A percentile compares a stretch with the other conserved stretches of the same genome.
Evolutionary conservation across 2,329 filamentous ascomycete species (phyloP).

Genomic region (Dactylellina cionopaga): DNA sequence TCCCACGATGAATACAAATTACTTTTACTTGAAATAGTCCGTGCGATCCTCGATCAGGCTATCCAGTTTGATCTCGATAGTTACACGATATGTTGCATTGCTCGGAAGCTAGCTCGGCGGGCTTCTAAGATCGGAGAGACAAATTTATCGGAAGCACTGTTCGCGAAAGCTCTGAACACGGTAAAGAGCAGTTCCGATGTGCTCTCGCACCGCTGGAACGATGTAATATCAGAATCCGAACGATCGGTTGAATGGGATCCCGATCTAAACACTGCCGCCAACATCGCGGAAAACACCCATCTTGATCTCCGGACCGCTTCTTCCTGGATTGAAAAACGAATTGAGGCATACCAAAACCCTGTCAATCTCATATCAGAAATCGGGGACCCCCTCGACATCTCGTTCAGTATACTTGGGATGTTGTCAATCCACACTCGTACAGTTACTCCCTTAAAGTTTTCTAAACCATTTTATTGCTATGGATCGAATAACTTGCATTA

Average conservation of each 20-base stretch:
- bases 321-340: background rate
- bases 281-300: background rate
- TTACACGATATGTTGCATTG: conserved; percentile 14
- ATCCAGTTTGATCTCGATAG: conserved; percentile 54
- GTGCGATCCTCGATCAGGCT: conserved; percentile 58
- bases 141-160: conserved; percentile 61
- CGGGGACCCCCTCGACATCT: conserved; percentile 16
- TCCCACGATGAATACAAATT: conserved; percentile 26
- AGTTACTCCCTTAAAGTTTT: too few relatives aligned
- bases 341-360: conserved; percentile 1
- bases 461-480: too few relatives aligned
- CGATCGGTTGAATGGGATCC: background rate
- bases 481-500: too few relatives aligned
- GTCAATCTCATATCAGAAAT: background rate
- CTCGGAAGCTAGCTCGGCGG: conserved; percentile 59
- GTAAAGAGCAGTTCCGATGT: background rate
- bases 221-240: background rate
- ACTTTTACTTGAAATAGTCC: conserved; percentile 59
- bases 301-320: conserved; percentile 1
- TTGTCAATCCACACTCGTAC: too few relatives aligned
- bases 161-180: background rate
- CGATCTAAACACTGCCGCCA: background rate
- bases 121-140: conserved; percentile 62
- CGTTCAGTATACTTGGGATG: too few relatives aligned
- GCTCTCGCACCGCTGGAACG: conserved; percentile 1